These are phyloP conservation scores for Yarrowia deformans DNA, from an alignment of 805 yeast genomes.

Conservation along the genomic window DNA sequence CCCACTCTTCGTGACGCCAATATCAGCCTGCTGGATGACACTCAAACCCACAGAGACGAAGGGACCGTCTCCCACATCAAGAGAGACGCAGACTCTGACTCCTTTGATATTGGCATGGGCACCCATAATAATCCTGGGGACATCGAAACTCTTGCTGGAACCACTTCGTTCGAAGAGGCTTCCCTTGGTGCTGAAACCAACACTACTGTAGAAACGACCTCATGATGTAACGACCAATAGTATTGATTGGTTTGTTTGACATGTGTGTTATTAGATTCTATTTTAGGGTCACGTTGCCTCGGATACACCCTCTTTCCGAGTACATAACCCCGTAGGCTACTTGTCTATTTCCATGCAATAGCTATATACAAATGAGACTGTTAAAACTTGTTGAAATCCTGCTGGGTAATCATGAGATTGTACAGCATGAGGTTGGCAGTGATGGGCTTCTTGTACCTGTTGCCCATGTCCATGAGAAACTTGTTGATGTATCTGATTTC, in stretches of 20 bases:
- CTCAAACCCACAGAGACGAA: constrained; percentile 1
- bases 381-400: constrained; percentile 13
- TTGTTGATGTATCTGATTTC: constrained; percentile 90
- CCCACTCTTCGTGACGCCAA: constrained; percentile 14
- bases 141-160: not conserved
- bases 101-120: constrained; percentile 1
- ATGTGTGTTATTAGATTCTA: no score
- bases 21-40: constrained; percentile 7
- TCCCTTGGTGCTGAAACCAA: constrained; percentile 5
- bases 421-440: constrained; percentile 57
- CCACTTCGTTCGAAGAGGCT: not conserved
- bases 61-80: not conserved
- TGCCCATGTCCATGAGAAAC: constrained; percentile 66
- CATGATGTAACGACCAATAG: constrained; percentile 6
- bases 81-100: constrained; percentile 1
- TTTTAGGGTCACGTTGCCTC: no score
- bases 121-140: not conserved
- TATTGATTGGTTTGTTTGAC: not conserved
- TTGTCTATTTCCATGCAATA: not conserved
- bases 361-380: not conserved
- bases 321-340: no score
- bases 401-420: constrained; percentile 54
- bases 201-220: not conserved
- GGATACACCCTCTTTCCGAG: no score
- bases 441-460: constrained; percentile 54